Base-by-base conservation (phyloP, 495 filamentous ascomycete genomes). In the Talaromyces trachyspermus region DNA sequence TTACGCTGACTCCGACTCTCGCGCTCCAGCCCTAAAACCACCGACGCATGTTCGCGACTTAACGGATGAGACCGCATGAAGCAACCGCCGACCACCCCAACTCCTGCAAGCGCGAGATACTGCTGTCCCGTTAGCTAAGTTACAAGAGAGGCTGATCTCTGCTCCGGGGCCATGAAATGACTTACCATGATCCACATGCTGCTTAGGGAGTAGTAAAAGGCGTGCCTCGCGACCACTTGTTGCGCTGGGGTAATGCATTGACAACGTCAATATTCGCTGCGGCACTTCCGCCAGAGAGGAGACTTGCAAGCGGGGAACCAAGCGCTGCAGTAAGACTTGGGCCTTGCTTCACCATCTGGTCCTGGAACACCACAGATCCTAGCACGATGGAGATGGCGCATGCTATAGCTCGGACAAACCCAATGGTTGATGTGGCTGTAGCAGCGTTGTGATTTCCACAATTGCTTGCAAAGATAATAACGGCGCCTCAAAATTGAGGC, bases 341-440 rank as follows among this genome's bases (percentile, higher is more conserved):
- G 7, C 24, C 36, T 35, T 45, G 35, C 35, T 46, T 32, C 11
- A 15, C 30, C 49, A 64, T 61, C 22, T 49, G 46, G 36, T 60
- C 55, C 37, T 62, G 57, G 30, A 89, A 88, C 26, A 89, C 75
- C 9, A 88, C 82, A 1, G 78, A 74, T 8, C 86, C 86, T 20
- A 88, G 71, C 29, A 84, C 81, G 18, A 87, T 71, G 8, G 76
- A 78, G 14, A 81, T 55, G 3, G 61, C 49, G 14, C 61, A 62
- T 2, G 64, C 56, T 43, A 76, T 51, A 10, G 53, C 56, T 17
- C 70, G 56, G 14, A 63, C 40, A 35, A 72, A 69, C 6, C 60
- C 58, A 17, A 70, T 59, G 1, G 65, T 63, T 2, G 71, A 58
- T 0, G 60, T 63, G 6, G 63, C 66, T 11, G 59, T 57, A 1